phyloP scores from a whole-genome alignment of 805 yeast species.

The Candida hungchunana region DNA sequence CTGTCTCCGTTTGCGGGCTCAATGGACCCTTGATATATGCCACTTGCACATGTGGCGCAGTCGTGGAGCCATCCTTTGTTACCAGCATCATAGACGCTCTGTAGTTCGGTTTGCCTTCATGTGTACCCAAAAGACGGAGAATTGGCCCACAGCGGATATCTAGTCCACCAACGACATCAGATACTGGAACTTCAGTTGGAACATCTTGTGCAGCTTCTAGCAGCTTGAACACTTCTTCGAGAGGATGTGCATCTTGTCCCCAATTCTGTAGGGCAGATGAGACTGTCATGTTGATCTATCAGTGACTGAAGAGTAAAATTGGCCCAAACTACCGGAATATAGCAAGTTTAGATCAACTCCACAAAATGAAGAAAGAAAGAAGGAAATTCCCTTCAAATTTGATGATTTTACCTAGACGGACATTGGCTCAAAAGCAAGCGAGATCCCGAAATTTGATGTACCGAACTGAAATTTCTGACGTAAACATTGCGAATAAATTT shows the following conservation, averaged over 20 bases:
- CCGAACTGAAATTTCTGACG: slow-evolving; percentile 4
- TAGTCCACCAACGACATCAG: slow-evolving; percentile 23
- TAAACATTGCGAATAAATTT: no score
- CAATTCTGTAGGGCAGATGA: slow-evolving; percentile 5
- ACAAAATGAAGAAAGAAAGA: not conserved
- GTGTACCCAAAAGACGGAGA: slow-evolving; percentile 60
- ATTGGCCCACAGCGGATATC: slow-evolving; percentile 74
- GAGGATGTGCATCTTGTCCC: slow-evolving; percentile 11
- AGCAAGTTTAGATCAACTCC: not conserved
- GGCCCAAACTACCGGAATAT: no score
- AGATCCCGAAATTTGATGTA: slow-evolving; percentile 2
- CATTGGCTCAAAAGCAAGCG: slow-evolving; percentile 6
- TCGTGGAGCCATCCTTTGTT: slow-evolving; percentile 32
- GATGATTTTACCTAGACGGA: slow-evolving; percentile 6
- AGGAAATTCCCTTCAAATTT: not conserved
- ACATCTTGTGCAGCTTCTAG: slow-evolving; percentile 12
- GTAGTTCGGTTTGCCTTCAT: slow-evolving; percentile 50
- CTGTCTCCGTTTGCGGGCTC: slow-evolving; percentile 10
- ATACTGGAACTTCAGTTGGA: slow-evolving; percentile 11
- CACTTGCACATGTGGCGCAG: slow-evolving; percentile 33
- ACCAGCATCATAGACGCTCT: slow-evolving; percentile 70
- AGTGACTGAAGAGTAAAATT: no score
- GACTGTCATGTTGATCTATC: no score
- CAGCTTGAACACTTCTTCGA: slow-evolving; percentile 8
- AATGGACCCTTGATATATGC: slow-evolving; percentile 28